phyloP scores from a whole-genome alignment of 129 eudicot genomes.

The Flaveria linearis region DNA sequence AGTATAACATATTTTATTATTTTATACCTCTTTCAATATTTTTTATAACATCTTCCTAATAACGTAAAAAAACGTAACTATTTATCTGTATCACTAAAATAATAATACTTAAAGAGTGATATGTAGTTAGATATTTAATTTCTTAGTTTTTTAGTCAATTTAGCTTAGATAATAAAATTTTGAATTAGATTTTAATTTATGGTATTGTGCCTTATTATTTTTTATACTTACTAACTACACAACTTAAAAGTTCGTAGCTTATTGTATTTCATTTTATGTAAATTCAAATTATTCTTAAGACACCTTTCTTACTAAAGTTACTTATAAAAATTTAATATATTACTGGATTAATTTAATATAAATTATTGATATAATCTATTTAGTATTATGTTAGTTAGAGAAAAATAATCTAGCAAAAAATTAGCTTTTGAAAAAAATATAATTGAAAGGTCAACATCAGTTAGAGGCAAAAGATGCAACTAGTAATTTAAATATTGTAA shows the following conservation, averaged over 20 bases:
- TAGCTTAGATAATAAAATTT: not conserved
- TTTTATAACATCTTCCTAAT: too few species aligned
- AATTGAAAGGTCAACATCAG: not conserved
- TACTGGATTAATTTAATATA: not conserved
- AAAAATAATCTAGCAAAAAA: not conserved
- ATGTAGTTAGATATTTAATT: not conserved
- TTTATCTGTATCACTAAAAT: too few species aligned
- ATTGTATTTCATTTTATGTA: not conserved
- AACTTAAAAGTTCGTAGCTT: not conserved
- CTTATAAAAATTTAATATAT: not conserved
- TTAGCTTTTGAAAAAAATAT: not conserved
- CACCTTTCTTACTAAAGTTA: not conserved
- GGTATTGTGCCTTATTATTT: not conserved
- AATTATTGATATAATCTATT: not conserved
- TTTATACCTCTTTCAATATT: too few species aligned
- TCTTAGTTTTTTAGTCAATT: not conserved
- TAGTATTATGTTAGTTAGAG: not conserved
- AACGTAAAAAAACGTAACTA: too few species aligned
- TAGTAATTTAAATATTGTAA: not conserved
- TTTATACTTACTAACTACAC: not conserved
- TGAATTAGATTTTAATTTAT: not conserved
- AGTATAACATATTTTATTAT: too few species aligned
- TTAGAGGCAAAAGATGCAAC: conserved; percentile 7
- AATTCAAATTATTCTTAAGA: not conserved
- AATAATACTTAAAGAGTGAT: not conserved